These are phyloP conservation scores for Claviceps monticola DNA, from an alignment of 2,329 filamentous ascomycete genomes.

Conservation along the genomic window DNA sequence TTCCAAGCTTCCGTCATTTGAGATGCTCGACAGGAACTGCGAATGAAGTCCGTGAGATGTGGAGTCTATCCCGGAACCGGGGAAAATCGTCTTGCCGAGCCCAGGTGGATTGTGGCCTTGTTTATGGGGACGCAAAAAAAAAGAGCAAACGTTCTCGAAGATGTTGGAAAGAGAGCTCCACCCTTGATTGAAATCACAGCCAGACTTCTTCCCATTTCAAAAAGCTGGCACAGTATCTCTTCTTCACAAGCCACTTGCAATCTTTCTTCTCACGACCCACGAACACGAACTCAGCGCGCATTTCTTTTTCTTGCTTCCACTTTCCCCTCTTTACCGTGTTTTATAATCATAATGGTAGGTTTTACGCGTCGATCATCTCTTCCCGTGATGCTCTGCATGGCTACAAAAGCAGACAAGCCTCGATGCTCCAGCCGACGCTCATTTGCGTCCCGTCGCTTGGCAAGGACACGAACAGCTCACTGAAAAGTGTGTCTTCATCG, in stretches of 20 bases:
- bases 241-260: background rate
- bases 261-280: background rate
- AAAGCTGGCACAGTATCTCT: background rate
- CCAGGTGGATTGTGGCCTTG: constrained; percentile 3
- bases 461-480: too few relatives aligned
- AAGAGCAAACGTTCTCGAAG: constrained; percentile 22
- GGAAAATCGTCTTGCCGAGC: constrained; percentile 18
- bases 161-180: constrained; percentile 26
- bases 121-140: constrained; percentile 14
- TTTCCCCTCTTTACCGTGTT: background rate
- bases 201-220: background rate
- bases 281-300: background rate
- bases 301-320: background rate
- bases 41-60: background rate
- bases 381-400: background rate
- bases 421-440: background rate
- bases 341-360: constrained; percentile 18
- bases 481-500: too few relatives aligned
- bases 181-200: constrained; percentile 3
- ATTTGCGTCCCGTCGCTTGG: background rate
- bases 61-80: constrained; percentile 16
- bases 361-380: background rate
- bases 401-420: background rate
- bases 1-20: too few relatives aligned
- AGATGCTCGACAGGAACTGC: too few relatives aligned